Evolutionary conservation across 148 eudicot species (phyloP), one percentile per base, ranked within the genome.

Genomic region (Polygonum maritimum): DNA sequence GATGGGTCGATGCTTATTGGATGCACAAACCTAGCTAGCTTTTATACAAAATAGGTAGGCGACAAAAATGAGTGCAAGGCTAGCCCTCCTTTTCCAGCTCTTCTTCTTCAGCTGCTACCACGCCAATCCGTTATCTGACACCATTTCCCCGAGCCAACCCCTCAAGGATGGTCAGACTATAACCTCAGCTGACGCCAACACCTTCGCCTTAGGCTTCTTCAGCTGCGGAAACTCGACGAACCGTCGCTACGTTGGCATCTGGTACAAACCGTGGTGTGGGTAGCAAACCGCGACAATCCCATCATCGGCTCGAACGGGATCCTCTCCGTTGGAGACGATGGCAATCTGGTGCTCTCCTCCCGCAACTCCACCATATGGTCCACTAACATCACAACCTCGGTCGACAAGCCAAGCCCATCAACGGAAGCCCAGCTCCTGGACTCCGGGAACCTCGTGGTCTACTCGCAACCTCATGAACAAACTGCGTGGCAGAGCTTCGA

Each of bases 401-500:
- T 26, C 31, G 31, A 31, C 31, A 7, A 45, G 14, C 60, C 7
- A 44, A 6, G 9, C 47, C 47, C 8, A 10, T 1, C 47, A 0
- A 7, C 55, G 7, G 35, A 7, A 38, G 78, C 78, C 2, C 38
- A 77, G 39, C 80, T 89, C 9, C 55, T 77, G 38, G 82, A 85
- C 47, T 74, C 86, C 2, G 90, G 90, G 6, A 84, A 87, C 75
- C 74, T 89, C 7, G 81, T 82, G 33, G 11, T 44, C 9, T 6
- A 6, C 10, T 6, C 8, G 47, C 9, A 8, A 10, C 2, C 47
- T 44, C 8, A 21, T 16, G 35, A 39, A 15, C 35, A 71, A 41
- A 0, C 26, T 75, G 19, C 48, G 16, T 89, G 92, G 92, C 88
- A 85, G 76, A 85, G 92, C 69, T 89, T 87, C 76, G 90, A 89